Percentiles rank a stretch among this genome's conserved stretches.
phyloP scores from a whole-genome alignment of 2,329 filamentous ascomycete species.

The Fusarium oligoseptatum region DNA sequence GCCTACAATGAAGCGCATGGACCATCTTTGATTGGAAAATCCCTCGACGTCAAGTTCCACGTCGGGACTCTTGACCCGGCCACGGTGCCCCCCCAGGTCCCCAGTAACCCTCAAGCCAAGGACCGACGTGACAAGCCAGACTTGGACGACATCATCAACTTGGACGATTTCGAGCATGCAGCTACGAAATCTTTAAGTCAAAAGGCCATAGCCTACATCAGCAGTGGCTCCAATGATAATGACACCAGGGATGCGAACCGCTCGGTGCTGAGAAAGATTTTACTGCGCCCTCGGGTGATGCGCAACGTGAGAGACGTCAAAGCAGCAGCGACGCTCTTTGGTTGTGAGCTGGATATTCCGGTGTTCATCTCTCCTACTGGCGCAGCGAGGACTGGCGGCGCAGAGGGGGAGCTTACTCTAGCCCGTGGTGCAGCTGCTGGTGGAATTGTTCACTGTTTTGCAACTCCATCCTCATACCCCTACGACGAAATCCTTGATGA shows the following conservation, averaged over 20 bases:
- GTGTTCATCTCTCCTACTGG: slow-evolving; percentile 43
- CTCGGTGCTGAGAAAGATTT: slow-evolving; percentile 32
- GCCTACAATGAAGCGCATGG: slow-evolving; percentile 11
- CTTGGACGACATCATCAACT: not conserved
- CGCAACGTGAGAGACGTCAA: slow-evolving; percentile 34
- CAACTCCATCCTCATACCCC: slow-evolving; percentile 72
- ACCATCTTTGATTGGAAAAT: slow-evolving; percentile 8
- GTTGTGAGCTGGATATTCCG: slow-evolving; percentile 35
- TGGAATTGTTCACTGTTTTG: slow-evolving; percentile 71
- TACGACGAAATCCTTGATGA: slow-evolving; percentile 63
- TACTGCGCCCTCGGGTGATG: slow-evolving; percentile 45
- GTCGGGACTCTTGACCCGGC: not conserved
- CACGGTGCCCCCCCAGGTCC: not conserved
- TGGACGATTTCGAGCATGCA: slow-evolving; percentile 4
- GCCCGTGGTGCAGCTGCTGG: slow-evolving; percentile 46
- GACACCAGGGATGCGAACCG: slow-evolving; percentile 42
- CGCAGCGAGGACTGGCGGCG: slow-evolving; percentile 22
- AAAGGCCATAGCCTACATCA: slow-evolving; percentile 45
- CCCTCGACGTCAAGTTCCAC: not conserved
- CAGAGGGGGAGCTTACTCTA: slow-evolving; percentile 39
- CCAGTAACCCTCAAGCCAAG: not conserved
- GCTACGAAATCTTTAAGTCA: slow-evolving; percentile 20
- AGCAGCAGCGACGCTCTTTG: slow-evolving; percentile 34
- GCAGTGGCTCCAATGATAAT: slow-evolving; percentile 43
- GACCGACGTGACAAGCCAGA: not conserved